Evolutionary conservation across 805 yeast genomes (phyloP).

Genomic region (Candida adriatica): DNA sequence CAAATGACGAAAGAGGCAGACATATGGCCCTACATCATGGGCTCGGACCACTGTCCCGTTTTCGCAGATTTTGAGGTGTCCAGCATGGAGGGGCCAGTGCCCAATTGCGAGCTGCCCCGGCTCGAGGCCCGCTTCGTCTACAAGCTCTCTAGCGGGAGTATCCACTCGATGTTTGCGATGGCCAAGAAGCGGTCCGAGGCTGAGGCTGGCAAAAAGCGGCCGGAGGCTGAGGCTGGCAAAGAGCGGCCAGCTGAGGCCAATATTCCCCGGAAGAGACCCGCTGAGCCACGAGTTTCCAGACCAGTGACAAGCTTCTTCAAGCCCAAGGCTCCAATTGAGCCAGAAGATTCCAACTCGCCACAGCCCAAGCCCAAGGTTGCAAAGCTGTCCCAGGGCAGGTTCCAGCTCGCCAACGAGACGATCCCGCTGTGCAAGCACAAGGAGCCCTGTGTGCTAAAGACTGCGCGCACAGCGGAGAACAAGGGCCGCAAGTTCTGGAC

Average conservation of each 20-base stretch:
- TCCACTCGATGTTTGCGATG: constrained; percentile 30
- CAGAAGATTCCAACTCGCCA: background rate
- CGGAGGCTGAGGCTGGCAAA: constrained; percentile 13
- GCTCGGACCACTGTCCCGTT: constrained; percentile 95
- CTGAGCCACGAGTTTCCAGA: constrained; percentile 9
- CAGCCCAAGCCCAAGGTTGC: background rate
- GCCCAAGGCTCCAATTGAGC: constrained; percentile 1
- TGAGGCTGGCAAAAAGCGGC: background rate
- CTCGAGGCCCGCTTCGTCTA: constrained; percentile 50
- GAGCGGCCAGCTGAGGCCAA: background rate
- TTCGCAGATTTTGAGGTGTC: constrained; percentile 52
- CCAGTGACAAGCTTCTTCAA: constrained; percentile 14
- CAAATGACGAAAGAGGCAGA: constrained; percentile 30
- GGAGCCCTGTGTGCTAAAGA: constrained; percentile 37
- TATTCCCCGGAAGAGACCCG: background rate
- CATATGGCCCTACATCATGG: constrained; percentile 65
- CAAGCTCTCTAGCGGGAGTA: constrained; percentile 30
- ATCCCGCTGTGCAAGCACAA: constrained; percentile 44
- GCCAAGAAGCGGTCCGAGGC: constrained; percentile 11
- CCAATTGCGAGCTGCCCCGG: constrained; percentile 24
- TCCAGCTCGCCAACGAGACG: constrained; percentile 14
- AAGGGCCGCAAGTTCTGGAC: constrained; percentile 51
- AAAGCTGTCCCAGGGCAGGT: constrained; percentile 14
- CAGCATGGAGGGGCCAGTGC: constrained; percentile 1
- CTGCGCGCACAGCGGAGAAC: constrained; percentile 36